Conservation (phyloP, 441 rosid genomes). For the Jatropha podagrica region DNA sequence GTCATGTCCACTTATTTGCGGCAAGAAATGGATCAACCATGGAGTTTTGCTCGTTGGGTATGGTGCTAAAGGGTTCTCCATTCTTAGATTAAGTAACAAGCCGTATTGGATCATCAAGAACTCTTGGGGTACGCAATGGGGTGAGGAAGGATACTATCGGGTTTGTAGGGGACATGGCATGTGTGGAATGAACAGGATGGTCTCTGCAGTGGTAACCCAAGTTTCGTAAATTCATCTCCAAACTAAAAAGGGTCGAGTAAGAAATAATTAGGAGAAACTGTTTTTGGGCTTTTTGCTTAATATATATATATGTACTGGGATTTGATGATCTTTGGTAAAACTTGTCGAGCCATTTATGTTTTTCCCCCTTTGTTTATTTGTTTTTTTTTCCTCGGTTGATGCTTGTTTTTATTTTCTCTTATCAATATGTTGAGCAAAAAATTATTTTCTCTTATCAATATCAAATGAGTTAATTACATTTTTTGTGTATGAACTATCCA, state of each 20-base stretch:
- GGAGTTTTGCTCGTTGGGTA: conserved; percentile 81
- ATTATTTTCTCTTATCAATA: too few relatives aligned
- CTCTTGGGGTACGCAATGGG: conserved; percentile 87
- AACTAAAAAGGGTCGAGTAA: too few relatives aligned
- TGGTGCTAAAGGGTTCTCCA: conserved; percentile 71
- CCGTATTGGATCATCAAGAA: conserved; percentile 89
- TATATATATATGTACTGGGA: too few relatives aligned
- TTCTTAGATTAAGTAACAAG: conserved; percentile 56
- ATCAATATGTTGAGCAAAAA: too few relatives aligned
- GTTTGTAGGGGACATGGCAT: conserved; percentile 68
- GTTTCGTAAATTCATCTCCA: conserved; percentile 8
- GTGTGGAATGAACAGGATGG: conserved; percentile 85
- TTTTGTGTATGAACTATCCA: too few relatives aligned
- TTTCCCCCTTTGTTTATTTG: too few relatives aligned
- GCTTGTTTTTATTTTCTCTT: too few relatives aligned
- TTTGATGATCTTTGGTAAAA: too few relatives aligned
- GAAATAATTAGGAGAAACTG: background rate
- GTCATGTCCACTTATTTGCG: conserved; percentile 78
- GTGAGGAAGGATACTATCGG: conserved; percentile 76
- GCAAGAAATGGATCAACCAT: conserved; percentile 67
- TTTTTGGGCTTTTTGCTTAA: background rate
- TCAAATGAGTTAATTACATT: too few relatives aligned
- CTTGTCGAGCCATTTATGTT: too few relatives aligned
- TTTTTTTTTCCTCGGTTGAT: too few relatives aligned
- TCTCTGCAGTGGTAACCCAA: conserved; percentile 57